Base-by-base conservation (phyloP, 2,329 filamentous ascomycete species). In the Tricladium varicosporioides region DNA sequence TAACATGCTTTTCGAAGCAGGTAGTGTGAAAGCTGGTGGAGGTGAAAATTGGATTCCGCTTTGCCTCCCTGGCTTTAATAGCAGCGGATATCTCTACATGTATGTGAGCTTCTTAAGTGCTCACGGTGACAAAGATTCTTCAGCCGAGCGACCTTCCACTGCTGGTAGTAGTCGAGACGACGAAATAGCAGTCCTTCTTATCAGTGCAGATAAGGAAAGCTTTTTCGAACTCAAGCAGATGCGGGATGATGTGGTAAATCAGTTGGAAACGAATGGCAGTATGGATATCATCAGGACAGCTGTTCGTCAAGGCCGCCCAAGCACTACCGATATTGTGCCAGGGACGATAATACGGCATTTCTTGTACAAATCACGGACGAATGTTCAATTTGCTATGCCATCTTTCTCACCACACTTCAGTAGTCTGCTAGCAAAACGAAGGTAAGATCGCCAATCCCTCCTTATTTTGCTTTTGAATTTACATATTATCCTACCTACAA, bases 1-100 rank as follows among this genome's bases (percentile, higher is more conserved):
- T 80, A 97, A 97, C 70, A 99, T 99, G 95, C 84, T 99, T 1
- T 99, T 99, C 67, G 92, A 96, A 75, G 94, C 93, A 1, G 91
- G 91, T 49, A 89, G 91, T 45, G 88, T 99, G 70, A 93, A 94
- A 70, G 88, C 91, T 16, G 92, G 90, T 5, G 94, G 93, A 16
- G 94, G 93, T 31, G 94, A 99, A 73, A 97, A 93, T 67, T 99
- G 94, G 94, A 93, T 97, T 48, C 94, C 94, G 0, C 80, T 99
- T 5, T 99, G 94, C 67, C 81, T 99, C 2, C 95, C 94, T 0
- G 93, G 92, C 5, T 99, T 99, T 76, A 99, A 99, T 75, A 97
- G 91, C 72, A 89, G 87, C 51, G 95, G 94, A 22, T 99, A 96
- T 70, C 80, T 99, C 1, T 97, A 99, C 76, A 97, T 99, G 92